Evolutionary conservation across 2,329 filamentous ascomycete genomes (phyloP), one percentile per base, ranked within the genome.

Genomic region (Colletotrichum sidae): DNA sequence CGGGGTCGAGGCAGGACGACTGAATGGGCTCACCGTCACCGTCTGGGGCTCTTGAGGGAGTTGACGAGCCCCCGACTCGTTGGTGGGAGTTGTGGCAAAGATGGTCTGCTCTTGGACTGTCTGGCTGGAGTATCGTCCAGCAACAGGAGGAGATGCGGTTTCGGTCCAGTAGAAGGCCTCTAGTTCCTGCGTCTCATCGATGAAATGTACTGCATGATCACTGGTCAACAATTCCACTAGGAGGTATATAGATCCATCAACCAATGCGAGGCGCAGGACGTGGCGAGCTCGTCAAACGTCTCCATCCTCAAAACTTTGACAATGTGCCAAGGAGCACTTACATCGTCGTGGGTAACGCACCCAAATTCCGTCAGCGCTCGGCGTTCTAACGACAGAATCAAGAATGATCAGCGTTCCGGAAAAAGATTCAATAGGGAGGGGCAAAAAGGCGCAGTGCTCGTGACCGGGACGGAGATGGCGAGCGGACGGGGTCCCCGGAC

Each of bases 161-260:
- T 50, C 56, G 15, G 61, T 45, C 61, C 61, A 65, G 42, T 60
- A 65, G 15, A 65, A 50, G 10, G 56, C 61, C 38, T 65, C 50
- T 4, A 65, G 61, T 55, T 55, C 61, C 55, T 65, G 61, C 17
- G 61, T 65, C 45, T 65, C 56, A 45, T 60, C 55, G 44, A 65
- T 50, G n/a, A 60, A 65, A 25, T 54, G 49, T 17, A 64, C 60
- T 60, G 12, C 11, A 13, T n/a, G 35, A 13, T 34, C 38, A 54
- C 25, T 35, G 15, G 61, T 58, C 50, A 65, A 54, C 42, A 25
- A 3, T 25, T 25, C 25, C 25, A 4, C 25, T 25, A 25, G 25
- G 25, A 25, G 4, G 25, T 4, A 25, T 4, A 25, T 1, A 25
- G 25, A 25, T 25, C 11, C 0, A 10, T n/a, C 0, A 2, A 7